Evolutionary conservation across 257 asterid genomes (phyloP), one percentile per base, ranked within the genome.

Genomic region (Penstemon eatonii): DNA sequence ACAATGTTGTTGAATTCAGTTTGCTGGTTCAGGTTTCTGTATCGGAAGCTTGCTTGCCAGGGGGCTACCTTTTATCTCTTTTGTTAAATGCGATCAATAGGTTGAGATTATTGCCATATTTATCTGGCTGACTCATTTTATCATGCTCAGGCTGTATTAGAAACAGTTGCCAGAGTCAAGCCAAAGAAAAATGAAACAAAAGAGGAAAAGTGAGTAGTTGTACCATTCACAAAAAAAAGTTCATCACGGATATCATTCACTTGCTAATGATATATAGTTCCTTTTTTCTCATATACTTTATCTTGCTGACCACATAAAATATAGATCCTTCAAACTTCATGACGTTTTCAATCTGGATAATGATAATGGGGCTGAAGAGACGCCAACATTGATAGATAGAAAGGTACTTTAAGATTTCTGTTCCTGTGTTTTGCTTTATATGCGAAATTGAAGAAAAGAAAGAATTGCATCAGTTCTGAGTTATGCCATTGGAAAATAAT

Each of bases 101-200:
- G 50, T 7, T 52, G 39, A 15, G 18, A 42, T 57, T 55, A 3
- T 75, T 68, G 62, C 55, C 56, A 42, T 45, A 64, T 72, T 64
- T 66, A 53, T 75, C 63, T 66, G 42, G 69, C 66, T 79, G 56
- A 51, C 54, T 25, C 68, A 57, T 58, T 70, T 76, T 74, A 49
- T 72, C 60, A 46, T 67, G 49, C 64, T 76, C 92, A 89, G 99
- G 99, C 96, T 63, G 96, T 87, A 58, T 73, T 94, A 90, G 99
- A 94, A 84, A 94, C 99, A 62, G 99, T 94, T 59, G 97, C 97
- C 67, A 86, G 97, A 86, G 96, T 94, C 71, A 94, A 80, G 83
- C 63, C 96, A 73, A 94, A 89, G 96, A 94, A 94, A 78, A 94
- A 94, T 81, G 99, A 91, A 68, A 89, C 97, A 4, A 91, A 89